These are phyloP conservation scores for Salix brachista DNA, from an alignment of 345 rosid species.

Conservation along the genomic window DNA sequence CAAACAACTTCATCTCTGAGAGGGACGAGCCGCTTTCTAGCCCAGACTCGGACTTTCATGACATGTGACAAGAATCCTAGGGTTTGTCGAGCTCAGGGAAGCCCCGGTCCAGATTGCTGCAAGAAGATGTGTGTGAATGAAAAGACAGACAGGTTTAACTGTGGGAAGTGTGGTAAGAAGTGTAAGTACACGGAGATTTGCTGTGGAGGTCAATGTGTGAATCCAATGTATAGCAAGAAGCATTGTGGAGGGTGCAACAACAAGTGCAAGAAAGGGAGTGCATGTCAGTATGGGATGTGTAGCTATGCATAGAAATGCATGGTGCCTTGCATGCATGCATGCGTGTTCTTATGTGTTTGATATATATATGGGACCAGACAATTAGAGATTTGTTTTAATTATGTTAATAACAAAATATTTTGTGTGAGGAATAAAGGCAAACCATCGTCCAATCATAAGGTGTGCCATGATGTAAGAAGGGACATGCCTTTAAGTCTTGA, in stretches of 20 bases:
- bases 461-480: background rate
- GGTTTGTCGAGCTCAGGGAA: conserved; percentile 44
- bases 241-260: conserved; percentile 62
- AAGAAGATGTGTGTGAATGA: conserved; percentile 51
- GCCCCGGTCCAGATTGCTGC: conserved; percentile 56
- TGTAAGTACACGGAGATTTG: conserved; percentile 50
- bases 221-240: conserved; percentile 41
- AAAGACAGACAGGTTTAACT: conserved; percentile 34
- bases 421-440: conserved; percentile 3
- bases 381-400: background rate
- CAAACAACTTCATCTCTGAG: no score
- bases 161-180: conserved; percentile 56
- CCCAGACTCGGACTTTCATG: conserved; percentile 6
- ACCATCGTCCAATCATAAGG: background rate
- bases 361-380: background rate
- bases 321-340: background rate
- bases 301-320: conserved; percentile 37
- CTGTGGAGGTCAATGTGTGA: conserved; percentile 57
- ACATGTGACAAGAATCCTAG: conserved; percentile 46
- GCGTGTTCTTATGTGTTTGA: no score
- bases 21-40: conserved; percentile 22
- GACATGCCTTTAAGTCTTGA: background rate
- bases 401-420: background rate
- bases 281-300: conserved; percentile 56
- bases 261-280: conserved; percentile 48